Evolutionary conservation across 1,284 basidiomycete species (phyloP).

Genomic region (Moesziomyces sp.): DNA sequence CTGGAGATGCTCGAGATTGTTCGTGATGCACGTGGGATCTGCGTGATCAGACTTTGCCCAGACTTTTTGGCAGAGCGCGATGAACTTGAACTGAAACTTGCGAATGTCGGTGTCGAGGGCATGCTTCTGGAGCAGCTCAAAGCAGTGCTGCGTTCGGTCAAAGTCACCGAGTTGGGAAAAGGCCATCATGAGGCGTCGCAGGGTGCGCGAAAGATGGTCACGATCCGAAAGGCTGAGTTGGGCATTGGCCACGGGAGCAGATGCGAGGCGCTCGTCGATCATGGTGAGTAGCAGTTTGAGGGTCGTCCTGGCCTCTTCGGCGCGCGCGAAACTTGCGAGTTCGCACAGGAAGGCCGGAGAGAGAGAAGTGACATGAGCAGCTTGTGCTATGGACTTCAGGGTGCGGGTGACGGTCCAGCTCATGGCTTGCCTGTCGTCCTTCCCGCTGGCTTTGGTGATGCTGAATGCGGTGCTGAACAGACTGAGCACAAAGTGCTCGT

Average conservation of each 20-base stretch:
- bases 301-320: background rate
- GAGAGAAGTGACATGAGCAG: background rate
- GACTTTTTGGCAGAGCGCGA: no score
- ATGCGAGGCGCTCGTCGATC: background rate
- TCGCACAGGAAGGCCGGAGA: slow-evolving; percentile 2
- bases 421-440: background rate
- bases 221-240: no score
- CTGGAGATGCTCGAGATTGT: background rate
- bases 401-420: slow-evolving; percentile 4
- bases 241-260: no score
- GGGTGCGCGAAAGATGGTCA: no score
- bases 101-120: no score
- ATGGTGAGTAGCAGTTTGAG: slow-evolving; percentile 4
- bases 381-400: background rate
- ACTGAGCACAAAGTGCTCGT: slow-evolving; percentile 12
- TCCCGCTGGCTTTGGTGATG: background rate
- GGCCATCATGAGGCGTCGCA: no score
- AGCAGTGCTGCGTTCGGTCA: no score
- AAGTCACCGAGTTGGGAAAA: no score
- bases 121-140: no score
- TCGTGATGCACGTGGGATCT: background rate
- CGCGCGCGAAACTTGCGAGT: background rate
- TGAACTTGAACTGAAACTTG: no score
- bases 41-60: no score
- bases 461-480: background rate